Evolutionary conservation across 805 yeast genomes (phyloP), one percentile per base, ranked within the genome.

Genomic region (Candida insectorum): DNA sequence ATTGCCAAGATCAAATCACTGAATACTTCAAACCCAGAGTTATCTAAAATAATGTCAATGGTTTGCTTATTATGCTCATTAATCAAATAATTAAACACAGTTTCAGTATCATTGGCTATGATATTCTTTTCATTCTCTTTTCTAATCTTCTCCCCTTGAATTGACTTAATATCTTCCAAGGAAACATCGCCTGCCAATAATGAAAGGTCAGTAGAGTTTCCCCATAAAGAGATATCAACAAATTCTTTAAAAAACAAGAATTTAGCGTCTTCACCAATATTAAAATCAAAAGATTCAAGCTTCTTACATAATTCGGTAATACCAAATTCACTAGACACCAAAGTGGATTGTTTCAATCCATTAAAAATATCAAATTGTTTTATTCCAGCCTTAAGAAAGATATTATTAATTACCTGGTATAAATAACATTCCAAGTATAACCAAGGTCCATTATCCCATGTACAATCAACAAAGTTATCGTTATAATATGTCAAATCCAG

Each of bases 151-250:
- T 83, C 85, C 26, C 96, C 96, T 65, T 93, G 99, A 24, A 87
- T 77, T 5, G 91, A 79, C 58, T 86, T 84, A 49, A 93, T 83
- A 45, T 93, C 96, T 29, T 89, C 96, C 18, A 87, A 56, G 2
- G 69, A 52, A 6, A 88, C 78, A n/a, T 91, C 87, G 39, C 85
- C 88, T 4, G 94, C 89, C 42, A 93, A 69, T 34, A 94, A 65
- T 0, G 97, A 87, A 51, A 93, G 71, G 58, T 93, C 99, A 4
- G 97, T 86, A 13, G 97, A 97, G 58, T 93, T 93, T 17, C 99
- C 99, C 99, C 99, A 93, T 34, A 93, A 62, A 0, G 96, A 85
- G 35, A 91, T 76, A 53, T 88, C 95, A 26, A 85, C 61, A 42
- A 89, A 84, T 55, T 93, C 99, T 41, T 70, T 75, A 66, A 88